Conservation (phyloP, 192 early-diverging fungal species). For the Backusella tuberculispora region DNA sequence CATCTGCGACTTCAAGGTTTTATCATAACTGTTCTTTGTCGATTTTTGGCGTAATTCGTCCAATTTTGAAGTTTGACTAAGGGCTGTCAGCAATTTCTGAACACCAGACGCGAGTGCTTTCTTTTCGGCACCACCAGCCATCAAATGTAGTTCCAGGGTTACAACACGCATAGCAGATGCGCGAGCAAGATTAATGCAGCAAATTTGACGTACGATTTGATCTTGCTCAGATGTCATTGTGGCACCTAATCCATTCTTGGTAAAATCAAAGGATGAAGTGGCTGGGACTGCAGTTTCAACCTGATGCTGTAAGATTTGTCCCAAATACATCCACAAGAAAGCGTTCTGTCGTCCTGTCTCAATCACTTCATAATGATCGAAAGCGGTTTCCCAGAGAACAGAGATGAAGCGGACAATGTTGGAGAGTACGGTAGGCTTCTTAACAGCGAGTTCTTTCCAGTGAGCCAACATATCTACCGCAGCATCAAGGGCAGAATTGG, state of each 20-base stretch:
- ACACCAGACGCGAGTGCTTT: conserved; percentile 32
- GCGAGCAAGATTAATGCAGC: conserved; percentile 31
- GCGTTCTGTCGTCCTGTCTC: conserved; percentile 44
- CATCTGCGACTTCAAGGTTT: not conserved
- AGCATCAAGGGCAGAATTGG: conserved; percentile 44
- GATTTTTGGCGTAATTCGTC: conserved; percentile 4
- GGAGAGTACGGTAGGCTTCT: conserved; percentile 46
- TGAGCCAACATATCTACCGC: conserved; percentile 44
- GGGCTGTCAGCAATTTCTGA: conserved; percentile 26
- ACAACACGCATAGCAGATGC: conserved; percentile 31
- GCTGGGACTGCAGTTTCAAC: not conserved
- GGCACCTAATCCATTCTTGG: not conserved
- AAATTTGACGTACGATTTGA: conserved; percentile 17
- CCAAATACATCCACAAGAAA: conserved; percentile 48
- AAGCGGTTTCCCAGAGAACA: conserved; percentile 51
- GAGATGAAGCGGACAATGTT: conserved; percentile 51
- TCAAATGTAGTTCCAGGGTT: conserved; percentile 32
- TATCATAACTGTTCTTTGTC: conserved; percentile 14
- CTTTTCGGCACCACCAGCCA: not conserved
- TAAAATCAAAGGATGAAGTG: not conserved
- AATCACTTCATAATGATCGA: conserved; percentile 44
- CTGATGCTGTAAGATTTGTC: conserved; percentile 36
- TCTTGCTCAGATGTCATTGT: not conserved
- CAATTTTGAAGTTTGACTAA: conserved; percentile 28
- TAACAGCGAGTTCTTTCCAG: conserved; percentile 33